Conservation (phyloP, 495 filamentous ascomycete species). For the Podospora australis region DNA sequence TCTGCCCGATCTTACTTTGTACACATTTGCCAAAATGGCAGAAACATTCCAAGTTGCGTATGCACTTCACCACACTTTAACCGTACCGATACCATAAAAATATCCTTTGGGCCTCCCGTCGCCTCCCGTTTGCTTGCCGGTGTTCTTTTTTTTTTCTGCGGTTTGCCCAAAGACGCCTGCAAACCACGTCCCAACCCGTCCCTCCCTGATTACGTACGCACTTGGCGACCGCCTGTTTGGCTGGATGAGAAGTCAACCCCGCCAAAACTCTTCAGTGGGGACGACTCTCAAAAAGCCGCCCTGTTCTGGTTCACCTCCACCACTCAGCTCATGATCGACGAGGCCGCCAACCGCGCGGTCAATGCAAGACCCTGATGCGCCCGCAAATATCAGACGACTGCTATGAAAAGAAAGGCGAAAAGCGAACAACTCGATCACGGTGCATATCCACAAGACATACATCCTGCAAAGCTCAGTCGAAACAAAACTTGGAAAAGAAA, state of each 20-base stretch:
- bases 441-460: neutral
- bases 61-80: neutral
- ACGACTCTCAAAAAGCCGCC: slow-evolving; percentile 5
- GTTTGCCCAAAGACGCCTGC: neutral
- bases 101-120: neutral
- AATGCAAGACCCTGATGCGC: slow-evolving; percentile 9
- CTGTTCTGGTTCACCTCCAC: neutral
- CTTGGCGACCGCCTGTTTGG: neutral
- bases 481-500: no score
- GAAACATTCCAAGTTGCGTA: neutral
- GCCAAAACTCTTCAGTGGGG: neutral
- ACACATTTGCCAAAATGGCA: neutral
- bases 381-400: no score
- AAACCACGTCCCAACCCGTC: neutral
- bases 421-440: neutral
- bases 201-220: slow-evolving; percentile 1
- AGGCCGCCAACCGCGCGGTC: slow-evolving; percentile 14
- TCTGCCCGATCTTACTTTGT: no score
- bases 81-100: neutral
- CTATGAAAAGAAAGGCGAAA: neutral
- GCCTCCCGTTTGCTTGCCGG: neutral
- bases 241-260: neutral
- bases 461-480: no score
- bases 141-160: neutral
- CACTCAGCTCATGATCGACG: slow-evolving; percentile 6